Evolutionary conservation across 1,139 yeast species (phyloP).

Genomic region (Protomyces lactucae-debilis): DNA sequence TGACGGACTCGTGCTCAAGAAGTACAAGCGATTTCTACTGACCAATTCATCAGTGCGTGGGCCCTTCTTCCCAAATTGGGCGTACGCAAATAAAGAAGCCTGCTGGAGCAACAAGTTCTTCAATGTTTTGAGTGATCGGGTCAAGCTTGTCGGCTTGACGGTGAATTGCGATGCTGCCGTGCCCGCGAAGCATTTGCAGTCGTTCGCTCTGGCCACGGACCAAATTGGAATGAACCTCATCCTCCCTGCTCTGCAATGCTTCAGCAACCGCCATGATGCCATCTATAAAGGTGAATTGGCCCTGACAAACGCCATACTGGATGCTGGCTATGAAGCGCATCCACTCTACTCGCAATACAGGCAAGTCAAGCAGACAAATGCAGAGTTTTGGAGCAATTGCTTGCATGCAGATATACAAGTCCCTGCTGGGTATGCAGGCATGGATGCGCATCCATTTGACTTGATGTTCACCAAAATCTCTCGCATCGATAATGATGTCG

Average conservation of each 20-base stretch:
- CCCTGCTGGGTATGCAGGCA: neutral
- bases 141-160: slow-evolving; percentile 7
- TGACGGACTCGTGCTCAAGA: neutral
- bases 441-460: slow-evolving; percentile 20
- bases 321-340: slow-evolving; percentile 16
- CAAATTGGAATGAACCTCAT: slow-evolving; percentile 2
- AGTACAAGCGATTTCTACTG: slow-evolving; percentile 15
- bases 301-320: neutral
- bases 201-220: slow-evolving; percentile 7
- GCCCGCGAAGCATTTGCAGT: slow-evolving; percentile 10
- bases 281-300: slow-evolving; percentile 3
- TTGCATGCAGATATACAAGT: neutral
- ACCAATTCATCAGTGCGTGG: slow-evolving; percentile 7
- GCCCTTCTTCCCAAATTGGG: slow-evolving; percentile 24
- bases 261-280: neutral
- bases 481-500: neutral
- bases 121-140: neutral
- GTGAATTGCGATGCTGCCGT: slow-evolving; percentile 4
- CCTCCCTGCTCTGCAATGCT: slow-evolving; percentile 11
- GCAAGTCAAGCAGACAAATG: neutral
- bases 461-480: slow-evolving; percentile 6
- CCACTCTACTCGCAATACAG: slow-evolving; percentile 1
- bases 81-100: neutral
- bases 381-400: slow-evolving; percentile 6
- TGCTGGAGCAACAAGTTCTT: slow-evolving; percentile 14